Percentiles rank a stretch among this genome's conserved stretches.
Evolutionary conservation across 129 eudicot genomes (phyloP).

Genomic region (Arctium lappa): DNA sequence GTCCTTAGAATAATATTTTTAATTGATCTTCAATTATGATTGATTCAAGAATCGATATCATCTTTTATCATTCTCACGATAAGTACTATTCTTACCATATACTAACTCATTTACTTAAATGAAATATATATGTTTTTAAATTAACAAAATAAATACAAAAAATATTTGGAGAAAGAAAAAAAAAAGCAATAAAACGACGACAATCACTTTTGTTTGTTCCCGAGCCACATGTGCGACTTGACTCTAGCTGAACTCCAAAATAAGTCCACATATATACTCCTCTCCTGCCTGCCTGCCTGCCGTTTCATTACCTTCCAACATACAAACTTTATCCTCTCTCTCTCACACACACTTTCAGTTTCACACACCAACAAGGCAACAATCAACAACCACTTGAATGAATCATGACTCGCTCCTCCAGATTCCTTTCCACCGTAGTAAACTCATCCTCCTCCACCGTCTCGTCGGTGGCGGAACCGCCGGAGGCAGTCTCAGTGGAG

Average conservation of each 20-base stretch:
- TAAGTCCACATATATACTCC: not conserved
- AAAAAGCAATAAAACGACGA: not conserved
- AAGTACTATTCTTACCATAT: no score
- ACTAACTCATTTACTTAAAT: no score
- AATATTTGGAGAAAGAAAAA: not conserved
- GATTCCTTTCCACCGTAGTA: conserved; percentile 9
- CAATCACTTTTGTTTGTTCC: not conserved
- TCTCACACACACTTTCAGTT: not conserved
- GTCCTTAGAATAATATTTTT: no score
- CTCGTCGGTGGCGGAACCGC: not conserved
- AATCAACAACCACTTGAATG: not conserved
- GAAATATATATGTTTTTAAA: no score
- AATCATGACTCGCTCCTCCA: conserved; percentile 22
- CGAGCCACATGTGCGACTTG: not conserved
- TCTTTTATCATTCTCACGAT: no score
- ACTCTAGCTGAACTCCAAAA: not conserved
- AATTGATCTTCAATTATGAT: no score
- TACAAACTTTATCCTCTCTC: not conserved
- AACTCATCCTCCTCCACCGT: conserved; percentile 12
- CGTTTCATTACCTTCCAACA: not conserved
- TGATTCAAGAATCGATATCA: no score
- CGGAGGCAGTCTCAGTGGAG: not conserved
- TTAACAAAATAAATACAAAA: no score
- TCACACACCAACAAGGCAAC: not conserved
- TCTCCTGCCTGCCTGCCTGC: not conserved